Base-by-base conservation (phyloP, 306 rosid genomes). In the Boehmeria nivea region DNA sequence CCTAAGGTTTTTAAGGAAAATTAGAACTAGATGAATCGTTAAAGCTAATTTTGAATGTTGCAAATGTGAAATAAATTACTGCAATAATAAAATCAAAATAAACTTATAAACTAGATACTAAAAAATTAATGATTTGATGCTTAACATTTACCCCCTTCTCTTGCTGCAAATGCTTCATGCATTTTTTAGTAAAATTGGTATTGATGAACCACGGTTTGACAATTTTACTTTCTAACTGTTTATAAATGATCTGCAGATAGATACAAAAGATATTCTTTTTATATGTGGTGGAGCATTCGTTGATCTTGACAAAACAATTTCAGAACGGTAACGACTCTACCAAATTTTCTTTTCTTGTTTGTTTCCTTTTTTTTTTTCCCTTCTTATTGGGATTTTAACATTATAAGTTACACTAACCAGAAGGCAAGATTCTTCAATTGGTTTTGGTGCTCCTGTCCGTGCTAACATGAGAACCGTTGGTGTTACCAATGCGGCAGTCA, bases 271-370 rank as follows among this genome's bases (percentile, higher is more conserved):
- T 73, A 90, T 90, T 72, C 95, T 90, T 57, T 90, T 90, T 66
- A 80, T 90, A 50, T 90, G 98, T 47, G 98, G 98, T 64, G 98
- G 98, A 71, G 98, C 95, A 20, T 90, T 90, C 68, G 51, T 90
- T 39, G 95, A 87, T 82, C 98, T 90, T 57, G 98, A 90, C 23
- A 90, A 90, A 78, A 90, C 98, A 51, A 82, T 90, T 79, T 87
- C 95, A n/a, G 98, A 90, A 53, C 84, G 98, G 98, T 90, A 70
- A 65, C 47, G 59, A 28, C 16, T 64, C 34, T 58, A 21, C 33
- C 33, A 26, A 54, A n/a, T 27, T 12, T 1, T 33, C 20, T 3
- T 60, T 36, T 12, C 9, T 38, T 22, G 42, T 40, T 40, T 43
- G 18, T 12, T 23, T 27, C 18, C 31, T 19, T 36, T 18, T 14